Evolutionary conservation across 2,329 filamentous ascomycete species (phyloP).

Genomic region (Cryphonectria radicalis): DNA sequence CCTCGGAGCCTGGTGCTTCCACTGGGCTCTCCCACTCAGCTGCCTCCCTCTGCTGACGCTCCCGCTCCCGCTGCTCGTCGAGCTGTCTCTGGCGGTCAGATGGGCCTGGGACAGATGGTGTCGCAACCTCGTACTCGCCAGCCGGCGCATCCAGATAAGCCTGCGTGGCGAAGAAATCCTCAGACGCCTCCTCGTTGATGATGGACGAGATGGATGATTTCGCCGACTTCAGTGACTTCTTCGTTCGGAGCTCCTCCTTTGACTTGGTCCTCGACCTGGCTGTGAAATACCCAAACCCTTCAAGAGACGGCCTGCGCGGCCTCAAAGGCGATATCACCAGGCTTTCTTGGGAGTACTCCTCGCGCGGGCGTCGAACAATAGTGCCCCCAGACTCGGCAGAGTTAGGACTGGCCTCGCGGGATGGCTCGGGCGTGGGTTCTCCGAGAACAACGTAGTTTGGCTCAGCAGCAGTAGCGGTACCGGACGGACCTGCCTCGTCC

Average conservation of each 20-base stretch:
- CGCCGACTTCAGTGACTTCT: constrained; percentile 53
- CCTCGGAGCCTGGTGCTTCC: constrained; percentile 32
- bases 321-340: constrained; percentile 60
- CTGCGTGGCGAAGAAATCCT: constrained; percentile 44
- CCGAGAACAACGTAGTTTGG: constrained; percentile 60
- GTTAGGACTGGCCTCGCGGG: constrained; percentile 35
- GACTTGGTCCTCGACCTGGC: constrained; percentile 47
- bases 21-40: constrained; percentile 33
- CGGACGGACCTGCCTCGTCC: constrained; percentile 40
- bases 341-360: constrained; percentile 64
- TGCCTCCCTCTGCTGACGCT: constrained; percentile 22
- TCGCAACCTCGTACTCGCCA: constrained; percentile 26
- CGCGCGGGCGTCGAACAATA: constrained; percentile 39
- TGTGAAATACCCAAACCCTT: constrained; percentile 54
- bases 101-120: constrained; percentile 28
- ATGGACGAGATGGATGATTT: constrained; percentile 62
- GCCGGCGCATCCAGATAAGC: constrained; percentile 45
- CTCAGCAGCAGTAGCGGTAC: constrained; percentile 44
- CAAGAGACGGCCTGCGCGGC: constrained; percentile 51
- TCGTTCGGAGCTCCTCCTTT: constrained; percentile 52
- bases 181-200: constrained; percentile 53
- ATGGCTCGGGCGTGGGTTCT: constrained; percentile 42
- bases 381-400: constrained; percentile 43
- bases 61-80: constrained; percentile 28
- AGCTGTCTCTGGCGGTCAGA: constrained; percentile 29